These are phyloP conservation scores for Pavlovales sp. DNA, from an alignment of 208 protist species.

Conservation along the genomic window DNA sequence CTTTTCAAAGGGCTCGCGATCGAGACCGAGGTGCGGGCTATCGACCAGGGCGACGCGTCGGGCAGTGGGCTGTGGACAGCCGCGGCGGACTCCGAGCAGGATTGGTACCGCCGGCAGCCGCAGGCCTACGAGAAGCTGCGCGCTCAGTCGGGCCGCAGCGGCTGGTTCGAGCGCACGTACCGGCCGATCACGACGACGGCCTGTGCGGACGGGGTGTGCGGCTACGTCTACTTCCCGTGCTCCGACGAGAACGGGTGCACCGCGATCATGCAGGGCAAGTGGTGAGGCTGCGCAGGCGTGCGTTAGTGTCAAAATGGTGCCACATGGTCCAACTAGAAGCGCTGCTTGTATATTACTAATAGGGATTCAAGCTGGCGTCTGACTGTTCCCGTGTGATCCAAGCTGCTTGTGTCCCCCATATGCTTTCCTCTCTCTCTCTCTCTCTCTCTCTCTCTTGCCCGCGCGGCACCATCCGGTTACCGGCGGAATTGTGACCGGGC, in stretches of 20 bases:
- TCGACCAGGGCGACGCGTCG: neutral
- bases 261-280: neutral
- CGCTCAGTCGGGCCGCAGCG: neutral
- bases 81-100: neutral
- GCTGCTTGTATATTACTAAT: too few relatives aligned
- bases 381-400: too few relatives aligned
- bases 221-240: neutral
- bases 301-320: too few relatives aligned
- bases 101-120: neutral
- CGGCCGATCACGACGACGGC: neutral
- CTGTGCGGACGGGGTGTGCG: neutral
- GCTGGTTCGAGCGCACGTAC: neutral
- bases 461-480: too few relatives aligned
- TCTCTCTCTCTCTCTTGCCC: too few relatives aligned
- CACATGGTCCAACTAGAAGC: too few relatives aligned
- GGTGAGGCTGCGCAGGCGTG: too few relatives aligned
- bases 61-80: neutral
- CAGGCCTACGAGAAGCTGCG: neutral
- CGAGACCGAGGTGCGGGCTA: neutral
- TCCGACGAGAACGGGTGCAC: constrained; percentile 12
- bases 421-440: too few relatives aligned
- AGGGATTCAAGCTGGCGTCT: too few relatives aligned
- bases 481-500: too few relatives aligned
- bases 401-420: too few relatives aligned
- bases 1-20: neutral